Conservation (phyloP, 2,329 filamentous ascomycete species). For the Venturia nashicola region DNA sequence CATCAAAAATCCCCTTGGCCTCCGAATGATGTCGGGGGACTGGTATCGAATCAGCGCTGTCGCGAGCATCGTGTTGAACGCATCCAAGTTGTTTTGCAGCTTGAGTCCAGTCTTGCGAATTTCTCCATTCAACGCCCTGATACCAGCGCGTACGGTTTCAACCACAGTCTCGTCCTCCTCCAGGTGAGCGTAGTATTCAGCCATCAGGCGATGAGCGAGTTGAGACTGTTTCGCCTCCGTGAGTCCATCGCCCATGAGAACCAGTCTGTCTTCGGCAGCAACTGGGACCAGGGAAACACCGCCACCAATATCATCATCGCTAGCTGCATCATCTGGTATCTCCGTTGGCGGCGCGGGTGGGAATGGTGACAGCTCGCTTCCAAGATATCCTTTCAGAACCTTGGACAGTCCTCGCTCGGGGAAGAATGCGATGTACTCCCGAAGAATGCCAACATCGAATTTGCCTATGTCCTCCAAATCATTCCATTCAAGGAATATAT, state of each 20-base stretch:
- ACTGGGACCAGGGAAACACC: conserved; percentile 30
- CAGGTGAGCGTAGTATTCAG: conserved; percentile 69
- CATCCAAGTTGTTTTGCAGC: conserved; percentile 54
- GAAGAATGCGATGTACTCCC: conserved; percentile 73
- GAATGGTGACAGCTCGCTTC: conserved; percentile 75
- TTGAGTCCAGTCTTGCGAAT: conserved; percentile 53
- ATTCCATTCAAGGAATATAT: conserved; percentile 79
- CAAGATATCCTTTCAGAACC: conserved; percentile 70
- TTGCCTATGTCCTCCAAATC: conserved; percentile 61
- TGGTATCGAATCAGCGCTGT: conserved; percentile 88
- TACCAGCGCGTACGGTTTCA: conserved; percentile 65
- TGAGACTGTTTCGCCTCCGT: conserved; percentile 48
- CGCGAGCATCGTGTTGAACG: conserved; percentile 63
- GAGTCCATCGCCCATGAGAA: conserved; percentile 28
- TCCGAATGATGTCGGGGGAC: conserved; percentile 79
- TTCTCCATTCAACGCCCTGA: conserved; percentile 48
- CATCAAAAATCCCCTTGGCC: conserved; percentile 75
- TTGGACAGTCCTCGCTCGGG: conserved; percentile 72
- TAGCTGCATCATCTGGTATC: conserved; percentile 21
- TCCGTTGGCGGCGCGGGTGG: conserved; percentile 26
- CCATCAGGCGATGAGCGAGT: conserved; percentile 72
- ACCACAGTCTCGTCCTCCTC: conserved; percentile 78
- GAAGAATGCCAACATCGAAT: conserved; percentile 66
- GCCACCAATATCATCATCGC: conserved; percentile 38
- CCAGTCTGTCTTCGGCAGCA: conserved; percentile 8